These are phyloP conservation scores for Penicillium sp. DNA, from an alignment of 2,329 filamentous ascomycete species.

Conservation along the genomic window DNA sequence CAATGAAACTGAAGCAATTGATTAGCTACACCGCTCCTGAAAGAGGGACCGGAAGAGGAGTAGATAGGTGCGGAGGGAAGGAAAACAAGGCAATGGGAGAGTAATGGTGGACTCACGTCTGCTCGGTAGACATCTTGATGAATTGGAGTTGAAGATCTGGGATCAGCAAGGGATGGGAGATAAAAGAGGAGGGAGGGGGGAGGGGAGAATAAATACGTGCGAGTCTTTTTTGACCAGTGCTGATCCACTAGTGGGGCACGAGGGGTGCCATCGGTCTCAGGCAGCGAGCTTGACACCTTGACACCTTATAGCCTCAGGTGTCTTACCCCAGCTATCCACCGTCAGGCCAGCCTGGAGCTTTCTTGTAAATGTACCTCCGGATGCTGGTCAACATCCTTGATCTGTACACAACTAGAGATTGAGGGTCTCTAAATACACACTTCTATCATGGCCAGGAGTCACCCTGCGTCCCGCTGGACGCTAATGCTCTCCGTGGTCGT, in stretches of 20 bases:
- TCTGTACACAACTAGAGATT: conserved; percentile 25
- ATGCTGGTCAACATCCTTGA: conserved; percentile 31
- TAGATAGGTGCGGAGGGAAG: background rate
- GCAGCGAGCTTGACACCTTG: conserved; percentile 3
- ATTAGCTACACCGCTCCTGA: conserved; percentile 31
- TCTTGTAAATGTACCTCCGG: conserved; percentile 19
- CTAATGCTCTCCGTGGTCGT: conserved; percentile 60
- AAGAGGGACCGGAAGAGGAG: conserved; percentile 17
- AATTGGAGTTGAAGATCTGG: conserved; percentile 24
- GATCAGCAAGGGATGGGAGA: conserved; percentile 24
- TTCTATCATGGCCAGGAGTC: conserved; percentile 50
- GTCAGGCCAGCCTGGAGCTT: conserved; percentile 37
- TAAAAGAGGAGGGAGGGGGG: conserved; percentile 14
- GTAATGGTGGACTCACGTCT: conserved; percentile 66
- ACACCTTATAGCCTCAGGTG: conserved; percentile 21
- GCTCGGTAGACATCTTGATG: conserved; percentile 71
- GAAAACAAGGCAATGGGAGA: conserved; percentile 8
- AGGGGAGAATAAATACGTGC: conserved; percentile 27
- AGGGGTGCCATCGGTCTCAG: conserved; percentile 10
- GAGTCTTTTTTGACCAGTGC: conserved; percentile 41
- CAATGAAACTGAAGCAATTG: conserved; percentile 78
- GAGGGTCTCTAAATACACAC: conserved; percentile 34
- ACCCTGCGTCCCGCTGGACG: conserved; percentile 62
- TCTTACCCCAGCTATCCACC: conserved; percentile 31
- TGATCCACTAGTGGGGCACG: conserved; percentile 25